Evolutionary conservation across 2,329 filamentous ascomycete genomes (phyloP).

Genomic region (Pyrenochaeta sp.): DNA sequence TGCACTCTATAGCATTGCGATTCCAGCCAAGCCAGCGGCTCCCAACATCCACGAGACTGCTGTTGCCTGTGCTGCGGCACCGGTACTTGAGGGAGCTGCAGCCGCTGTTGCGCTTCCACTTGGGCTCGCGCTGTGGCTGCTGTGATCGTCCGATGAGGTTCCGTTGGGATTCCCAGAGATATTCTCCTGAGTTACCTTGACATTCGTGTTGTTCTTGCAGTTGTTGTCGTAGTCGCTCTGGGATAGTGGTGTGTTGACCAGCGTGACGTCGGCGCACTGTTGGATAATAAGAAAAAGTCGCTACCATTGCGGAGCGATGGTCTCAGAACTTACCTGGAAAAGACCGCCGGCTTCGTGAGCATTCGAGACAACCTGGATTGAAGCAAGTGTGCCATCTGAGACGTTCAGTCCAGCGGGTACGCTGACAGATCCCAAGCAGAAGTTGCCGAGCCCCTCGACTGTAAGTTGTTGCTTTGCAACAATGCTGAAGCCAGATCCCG

Average conservation of each 20-base stretch:
- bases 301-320: not conserved
- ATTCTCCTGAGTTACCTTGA: slow-evolving; percentile 53
- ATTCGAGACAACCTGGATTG: slow-evolving; percentile 73
- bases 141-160: slow-evolving; percentile 33
- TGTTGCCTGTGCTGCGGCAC: slow-evolving; percentile 39
- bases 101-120: slow-evolving; percentile 20
- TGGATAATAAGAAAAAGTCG: slow-evolving; percentile 3
- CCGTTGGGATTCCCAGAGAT: slow-evolving; percentile 58
- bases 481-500: slow-evolving; percentile 71
- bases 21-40: slow-evolving; percentile 41
- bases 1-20: slow-evolving; percentile 33
- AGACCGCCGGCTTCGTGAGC: slow-evolving; percentile 66
- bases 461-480: slow-evolving; percentile 68
- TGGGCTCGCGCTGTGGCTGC: slow-evolving; percentile 29
- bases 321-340: slow-evolving; percentile 63
- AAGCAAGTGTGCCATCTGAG: slow-evolving; percentile 68
- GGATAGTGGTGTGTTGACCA: slow-evolving; percentile 61
- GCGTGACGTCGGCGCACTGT: slow-evolving; percentile 77
- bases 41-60: slow-evolving; percentile 44
- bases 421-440: slow-evolving; percentile 69
- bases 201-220: slow-evolving; percentile 67
- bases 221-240: slow-evolving; percentile 54
- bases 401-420: slow-evolving; percentile 61
- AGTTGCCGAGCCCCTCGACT: slow-evolving; percentile 67
- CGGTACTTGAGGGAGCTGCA: slow-evolving; percentile 19